A percentile compares a stretch with the other conserved stretches of the same genome.
These are phyloP conservation scores for Pichia membranifaciens DNA, from an alignment of 805 yeast species.

Conservation along the genomic window DNA sequence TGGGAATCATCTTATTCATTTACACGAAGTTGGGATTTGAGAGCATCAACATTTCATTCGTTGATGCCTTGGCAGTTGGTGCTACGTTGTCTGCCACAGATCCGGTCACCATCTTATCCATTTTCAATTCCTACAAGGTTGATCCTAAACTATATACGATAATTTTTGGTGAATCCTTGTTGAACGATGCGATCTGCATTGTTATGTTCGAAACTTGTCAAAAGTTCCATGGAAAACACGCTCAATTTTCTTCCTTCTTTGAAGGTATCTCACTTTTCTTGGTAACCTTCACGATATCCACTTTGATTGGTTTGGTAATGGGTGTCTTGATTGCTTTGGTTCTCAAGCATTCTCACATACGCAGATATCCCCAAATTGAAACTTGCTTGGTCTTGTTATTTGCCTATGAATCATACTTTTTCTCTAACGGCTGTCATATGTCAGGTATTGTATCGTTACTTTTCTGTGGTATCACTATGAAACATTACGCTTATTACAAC, in stretches of 20 bases:
- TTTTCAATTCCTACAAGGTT: constrained; percentile 94
- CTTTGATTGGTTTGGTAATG: constrained; percentile 80
- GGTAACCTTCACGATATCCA: constrained; percentile 87
- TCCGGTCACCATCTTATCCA: constrained; percentile 94
- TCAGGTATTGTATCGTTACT: constrained; percentile 93
- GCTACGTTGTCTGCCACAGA: constrained; percentile 98
- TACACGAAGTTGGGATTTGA: constrained; percentile 94
- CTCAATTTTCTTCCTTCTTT: constrained; percentile 69
- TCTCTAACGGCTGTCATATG: constrained; percentile 99
- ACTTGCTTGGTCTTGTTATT: constrained; percentile 84
- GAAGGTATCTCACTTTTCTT: constrained; percentile 91
- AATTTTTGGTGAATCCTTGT: constrained; percentile 90
- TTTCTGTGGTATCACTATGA: constrained; percentile 94
- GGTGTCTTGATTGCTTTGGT: constrained; percentile 88
- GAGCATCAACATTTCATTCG: constrained; percentile 81
- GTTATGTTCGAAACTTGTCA: constrained; percentile 99
- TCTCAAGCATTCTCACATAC: constrained; percentile 84
- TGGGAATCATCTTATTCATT: constrained; percentile 79
- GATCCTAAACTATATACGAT: constrained; percentile 97
- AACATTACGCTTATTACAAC: constrained; percentile 94
- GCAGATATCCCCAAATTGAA: constrained; percentile 96
- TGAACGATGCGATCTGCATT: constrained; percentile 96
- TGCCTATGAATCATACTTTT: constrained; percentile 95
- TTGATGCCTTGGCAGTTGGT: constrained; percentile 96
- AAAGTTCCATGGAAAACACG: constrained; percentile 83